phyloP scores from a whole-genome alignment of 768 basidiomycete species.

The Serendipita indica region DNA sequence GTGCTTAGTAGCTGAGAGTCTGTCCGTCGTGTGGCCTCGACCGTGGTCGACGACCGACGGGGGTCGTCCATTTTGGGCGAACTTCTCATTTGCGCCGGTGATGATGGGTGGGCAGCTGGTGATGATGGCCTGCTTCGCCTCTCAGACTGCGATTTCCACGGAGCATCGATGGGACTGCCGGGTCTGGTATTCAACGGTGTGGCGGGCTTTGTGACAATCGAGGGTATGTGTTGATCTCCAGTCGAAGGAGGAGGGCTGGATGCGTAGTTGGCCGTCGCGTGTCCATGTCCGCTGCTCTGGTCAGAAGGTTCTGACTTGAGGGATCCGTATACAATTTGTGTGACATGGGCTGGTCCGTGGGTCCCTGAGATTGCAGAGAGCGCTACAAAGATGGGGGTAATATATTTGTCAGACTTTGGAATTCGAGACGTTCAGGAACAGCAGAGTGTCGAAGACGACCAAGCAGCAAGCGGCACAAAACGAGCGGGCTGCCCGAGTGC shows the following conservation, averaged over 20 bases:
- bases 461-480: no score
- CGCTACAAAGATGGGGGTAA: constrained; percentile 4
- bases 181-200: background rate
- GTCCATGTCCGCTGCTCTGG: background rate
- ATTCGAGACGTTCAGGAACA: no score
- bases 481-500: no score
- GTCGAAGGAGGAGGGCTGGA: no score
- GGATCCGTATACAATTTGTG: background rate
- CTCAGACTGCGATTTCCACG: background rate
- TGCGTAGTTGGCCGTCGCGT: background rate
- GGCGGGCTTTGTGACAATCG: background rate
- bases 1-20: background rate
- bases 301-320: background rate
- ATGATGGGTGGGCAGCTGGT: background rate
- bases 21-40: constrained; percentile 1
- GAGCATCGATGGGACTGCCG: background rate
- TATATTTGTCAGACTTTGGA: no score
- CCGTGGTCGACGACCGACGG: background rate
- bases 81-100: background rate
- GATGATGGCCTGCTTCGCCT: background rate
- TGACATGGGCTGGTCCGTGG: background rate
- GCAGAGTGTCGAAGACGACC: constrained; percentile 6
- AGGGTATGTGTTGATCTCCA: no score
- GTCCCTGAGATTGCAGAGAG: background rate
- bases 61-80: background rate